Evolutionary conservation across 1,284 basidiomycete genomes (phyloP).

Genomic region (Taiwanofungus camphoratus): DNA sequence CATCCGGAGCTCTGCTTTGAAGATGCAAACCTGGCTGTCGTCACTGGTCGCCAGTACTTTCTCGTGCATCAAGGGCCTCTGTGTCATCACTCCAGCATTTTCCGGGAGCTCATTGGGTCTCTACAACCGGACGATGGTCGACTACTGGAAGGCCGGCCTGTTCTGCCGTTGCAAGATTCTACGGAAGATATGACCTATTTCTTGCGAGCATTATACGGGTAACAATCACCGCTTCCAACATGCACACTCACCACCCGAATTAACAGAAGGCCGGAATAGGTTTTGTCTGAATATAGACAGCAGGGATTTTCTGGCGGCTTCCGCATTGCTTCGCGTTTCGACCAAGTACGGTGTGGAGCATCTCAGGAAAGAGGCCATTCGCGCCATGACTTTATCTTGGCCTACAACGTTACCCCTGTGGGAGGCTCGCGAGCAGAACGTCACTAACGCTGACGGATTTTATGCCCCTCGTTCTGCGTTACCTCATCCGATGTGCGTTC

Average conservation of each 20-base stretch:
- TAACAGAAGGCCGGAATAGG: no score
- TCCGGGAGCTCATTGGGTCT: conserved; percentile 29
- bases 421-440: conserved; percentile 55
- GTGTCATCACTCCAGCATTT: conserved; percentile 49
- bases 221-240: no score
- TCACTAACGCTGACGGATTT: conserved; percentile 40
- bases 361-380: conserved; percentile 49
- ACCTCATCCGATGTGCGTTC: conserved; percentile 61
- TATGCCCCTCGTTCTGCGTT: conserved; percentile 48
- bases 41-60: conserved; percentile 52
- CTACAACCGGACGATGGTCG: conserved; percentile 7
- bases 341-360: conserved; percentile 55
- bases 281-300: conserved; percentile 34
- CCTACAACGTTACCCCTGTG: conserved; percentile 52
- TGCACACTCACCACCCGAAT: no score
- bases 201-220: conserved; percentile 58
- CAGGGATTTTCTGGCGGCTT: conserved; percentile 43
- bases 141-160: conserved; percentile 46
- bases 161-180: conserved; percentile 46
- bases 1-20: conserved; percentile 56
- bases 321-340: conserved; percentile 53
- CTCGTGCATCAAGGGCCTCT: conserved; percentile 63
- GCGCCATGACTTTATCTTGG: conserved; percentile 46
- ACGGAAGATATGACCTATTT: conserved; percentile 49
- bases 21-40: conserved; percentile 61